Base-by-base conservation (phyloP, 164 flowering plant genomes). In the Chimonanthus salicifolius region DNA sequence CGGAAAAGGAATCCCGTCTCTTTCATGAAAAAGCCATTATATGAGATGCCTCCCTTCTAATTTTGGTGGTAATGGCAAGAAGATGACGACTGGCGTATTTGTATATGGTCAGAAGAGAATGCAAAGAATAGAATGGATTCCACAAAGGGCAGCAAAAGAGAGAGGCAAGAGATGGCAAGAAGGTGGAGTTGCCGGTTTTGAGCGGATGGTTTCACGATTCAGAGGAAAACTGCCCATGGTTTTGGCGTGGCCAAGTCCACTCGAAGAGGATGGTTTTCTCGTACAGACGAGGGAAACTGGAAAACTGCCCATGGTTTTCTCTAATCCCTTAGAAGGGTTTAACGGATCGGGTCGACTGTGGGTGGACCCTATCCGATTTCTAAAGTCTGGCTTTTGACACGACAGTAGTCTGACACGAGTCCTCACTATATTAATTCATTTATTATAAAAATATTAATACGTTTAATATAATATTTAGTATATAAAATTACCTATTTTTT, bases 181-280 rank as follows among this genome's bases (percentile, higher is more conserved):
- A 68, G 62, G 46, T 43, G 71, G 66, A 76, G 84, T 78, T 67
- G 78, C 72, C 49, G 82, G 84, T 82, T 80, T 78, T 81, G 49
- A 46, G 62, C n/a, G 18, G 4, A 50, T 33, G 64, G 75, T 76
- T 67, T 46, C 68, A 48, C 21, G 65, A 21, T 13, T 11, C 16
- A 54, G 60, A 54, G 60, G 4, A 9, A 54, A 54, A 54, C 60
- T 54, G 60, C 60, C 60, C 60, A 54, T 54, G 60, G 60, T 54
- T 54, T 54, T 54, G 60, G 16, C 15, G 33, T 0, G 33, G 33
- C 33, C 33, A 33, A 33, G 33, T 33, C 33, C 33, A 33, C 33
- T 33, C 33, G 33, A 33, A 33, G 33, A 1, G 33, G 33, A 33
- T 33, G 33, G 33, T 33, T 33, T 33, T 33, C 33, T 33, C 33